Evolutionary conservation across 2,329 filamentous ascomycete species (phyloP).

Genomic region (Coniella lustricola): DNA sequence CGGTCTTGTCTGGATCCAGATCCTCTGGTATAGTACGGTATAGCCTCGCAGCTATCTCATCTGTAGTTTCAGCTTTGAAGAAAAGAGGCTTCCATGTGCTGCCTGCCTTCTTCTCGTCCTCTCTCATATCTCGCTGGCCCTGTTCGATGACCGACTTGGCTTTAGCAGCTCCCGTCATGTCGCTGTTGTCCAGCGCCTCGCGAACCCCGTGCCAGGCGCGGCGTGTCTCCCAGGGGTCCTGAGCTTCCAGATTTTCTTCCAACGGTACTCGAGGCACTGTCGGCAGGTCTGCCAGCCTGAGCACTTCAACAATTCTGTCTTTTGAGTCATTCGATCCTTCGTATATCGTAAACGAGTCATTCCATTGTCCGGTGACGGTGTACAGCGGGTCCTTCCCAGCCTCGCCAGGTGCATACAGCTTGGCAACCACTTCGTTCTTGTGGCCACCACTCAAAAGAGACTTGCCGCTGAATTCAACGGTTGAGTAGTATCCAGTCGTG

Average conservation of each 20-base stretch:
- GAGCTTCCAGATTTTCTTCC: slow-evolving; percentile 3
- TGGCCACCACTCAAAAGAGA: slow-evolving; percentile 13
- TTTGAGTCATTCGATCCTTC: slow-evolving; percentile 11
- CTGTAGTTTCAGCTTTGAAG: background rate
- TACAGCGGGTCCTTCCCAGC: slow-evolving; percentile 20
- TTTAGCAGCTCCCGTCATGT: slow-evolving; percentile 9
- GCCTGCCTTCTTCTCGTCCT: slow-evolving; percentile 2
- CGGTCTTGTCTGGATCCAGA: slow-evolving; percentile 4
- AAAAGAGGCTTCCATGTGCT: slow-evolving; percentile 8
- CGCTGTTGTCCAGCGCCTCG: slow-evolving; percentile 3
- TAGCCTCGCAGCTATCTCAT: slow-evolving; percentile 3
- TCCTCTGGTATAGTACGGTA: slow-evolving; percentile 7
- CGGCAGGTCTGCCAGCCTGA: slow-evolving; percentile 6
- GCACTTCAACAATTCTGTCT: background rate
- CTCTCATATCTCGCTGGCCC: slow-evolving; percentile 9
- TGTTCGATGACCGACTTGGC: slow-evolving; percentile 11
- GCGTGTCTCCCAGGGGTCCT: slow-evolving; percentile 11
- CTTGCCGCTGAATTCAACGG: slow-evolving; percentile 20
- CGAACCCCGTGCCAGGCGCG: slow-evolving; percentile 10
- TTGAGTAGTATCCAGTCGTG: slow-evolving; percentile 23
- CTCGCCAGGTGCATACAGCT: slow-evolving; percentile 16
- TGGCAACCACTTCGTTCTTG: slow-evolving; percentile 21
- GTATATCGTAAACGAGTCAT: slow-evolving; percentile 18
- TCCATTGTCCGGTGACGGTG: slow-evolving; percentile 23
- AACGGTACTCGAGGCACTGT: slow-evolving; percentile 7